A percentile compares a stretch with the other conserved stretches of the same genome.
Conservation (phyloP, 2,329 filamentous ascomycete genomes). For the Chrysoporthe cubensis region DNA sequence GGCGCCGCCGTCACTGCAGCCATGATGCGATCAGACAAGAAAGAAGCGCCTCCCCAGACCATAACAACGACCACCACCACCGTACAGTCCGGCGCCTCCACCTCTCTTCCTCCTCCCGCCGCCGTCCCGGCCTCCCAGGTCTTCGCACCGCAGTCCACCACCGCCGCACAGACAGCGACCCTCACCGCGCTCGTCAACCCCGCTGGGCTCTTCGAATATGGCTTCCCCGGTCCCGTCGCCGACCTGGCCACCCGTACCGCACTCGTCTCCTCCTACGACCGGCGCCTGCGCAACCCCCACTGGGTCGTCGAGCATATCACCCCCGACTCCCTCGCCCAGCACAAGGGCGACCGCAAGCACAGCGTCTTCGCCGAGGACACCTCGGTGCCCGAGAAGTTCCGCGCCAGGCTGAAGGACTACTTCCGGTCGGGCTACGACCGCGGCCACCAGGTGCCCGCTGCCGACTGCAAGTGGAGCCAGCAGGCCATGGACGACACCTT, state of each 20-base stretch:
- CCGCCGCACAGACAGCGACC: conserved; percentile 28
- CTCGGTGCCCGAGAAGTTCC: conserved; percentile 80
- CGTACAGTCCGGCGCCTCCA: conserved; percentile 35
- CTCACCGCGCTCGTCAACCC: conserved; percentile 66
- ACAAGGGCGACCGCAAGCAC: conserved; percentile 82
- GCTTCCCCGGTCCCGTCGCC: conserved; percentile 87
- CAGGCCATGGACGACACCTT: conserved; percentile 95
- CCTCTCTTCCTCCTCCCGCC: conserved; percentile 38
- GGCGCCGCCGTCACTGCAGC: conserved; percentile 75
- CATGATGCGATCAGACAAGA: conserved; percentile 56
- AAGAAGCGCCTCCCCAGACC: conserved; percentile 41
- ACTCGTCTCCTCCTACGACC: conserved; percentile 87
- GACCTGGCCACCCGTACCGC: conserved; percentile 79
- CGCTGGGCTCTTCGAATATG: conserved; percentile 78
- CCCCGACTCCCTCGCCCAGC: conserved; percentile 73
- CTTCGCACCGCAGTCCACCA: conserved; percentile 43
- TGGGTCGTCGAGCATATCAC: conserved; percentile 99
- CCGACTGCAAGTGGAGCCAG: conserved; percentile 95
- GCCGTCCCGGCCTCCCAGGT: conserved; percentile 63
- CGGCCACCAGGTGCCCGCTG: conserved; percentile 95
- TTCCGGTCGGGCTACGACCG: conserved; percentile 93
- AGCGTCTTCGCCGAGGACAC: conserved; percentile 83
- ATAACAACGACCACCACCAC: conserved; percentile 40
- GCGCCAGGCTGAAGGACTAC: conserved; percentile 90
- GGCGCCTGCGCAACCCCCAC: conserved; percentile 84